A percentile compares a stretch with the other conserved stretches of the same genome.
Evolutionary conservation across 2,329 filamentous ascomycete species (phyloP).

Genomic region (Sarocladium kiliense): DNA sequence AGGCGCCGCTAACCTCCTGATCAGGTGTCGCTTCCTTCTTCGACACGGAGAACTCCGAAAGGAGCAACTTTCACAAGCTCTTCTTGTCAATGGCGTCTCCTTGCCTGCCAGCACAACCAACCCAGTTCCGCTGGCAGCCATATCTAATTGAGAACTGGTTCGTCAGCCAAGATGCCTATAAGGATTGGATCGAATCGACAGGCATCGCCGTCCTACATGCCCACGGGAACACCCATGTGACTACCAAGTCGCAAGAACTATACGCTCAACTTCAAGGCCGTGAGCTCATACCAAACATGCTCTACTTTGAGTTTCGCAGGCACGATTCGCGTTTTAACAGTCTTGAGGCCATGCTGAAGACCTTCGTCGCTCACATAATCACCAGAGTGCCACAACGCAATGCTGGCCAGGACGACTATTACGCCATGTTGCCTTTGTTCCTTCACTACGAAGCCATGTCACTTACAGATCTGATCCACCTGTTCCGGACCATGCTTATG

Average conservation of each 20-base stretch:
- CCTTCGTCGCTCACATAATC: neutral
- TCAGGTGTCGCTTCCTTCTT: neutral
- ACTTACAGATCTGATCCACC: neutral
- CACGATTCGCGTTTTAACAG: neutral
- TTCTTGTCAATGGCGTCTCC: neutral
- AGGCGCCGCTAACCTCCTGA: neutral
- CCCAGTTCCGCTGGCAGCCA: neutral
- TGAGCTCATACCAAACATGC: neutral
- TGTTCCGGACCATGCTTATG: neutral
- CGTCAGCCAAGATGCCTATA: neutral
- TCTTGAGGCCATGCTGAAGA: neutral
- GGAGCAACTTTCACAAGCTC: neutral
- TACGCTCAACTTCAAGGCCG: neutral
- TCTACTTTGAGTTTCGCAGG: conserved; percentile 5
- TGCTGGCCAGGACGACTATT: neutral
- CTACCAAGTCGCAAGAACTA: neutral
- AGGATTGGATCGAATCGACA: neutral
- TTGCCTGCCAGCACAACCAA: neutral
- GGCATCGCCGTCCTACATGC: neutral
- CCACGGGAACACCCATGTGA: neutral
- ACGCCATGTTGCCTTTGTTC: neutral
- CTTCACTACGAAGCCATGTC: neutral
- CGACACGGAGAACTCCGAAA: neutral
- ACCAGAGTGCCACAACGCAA: neutral
- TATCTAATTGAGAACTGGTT: neutral